These are phyloP conservation scores for Yamagishiella unicocca DNA, from an alignment of 139 green algal species.

Conservation along the genomic window DNA sequence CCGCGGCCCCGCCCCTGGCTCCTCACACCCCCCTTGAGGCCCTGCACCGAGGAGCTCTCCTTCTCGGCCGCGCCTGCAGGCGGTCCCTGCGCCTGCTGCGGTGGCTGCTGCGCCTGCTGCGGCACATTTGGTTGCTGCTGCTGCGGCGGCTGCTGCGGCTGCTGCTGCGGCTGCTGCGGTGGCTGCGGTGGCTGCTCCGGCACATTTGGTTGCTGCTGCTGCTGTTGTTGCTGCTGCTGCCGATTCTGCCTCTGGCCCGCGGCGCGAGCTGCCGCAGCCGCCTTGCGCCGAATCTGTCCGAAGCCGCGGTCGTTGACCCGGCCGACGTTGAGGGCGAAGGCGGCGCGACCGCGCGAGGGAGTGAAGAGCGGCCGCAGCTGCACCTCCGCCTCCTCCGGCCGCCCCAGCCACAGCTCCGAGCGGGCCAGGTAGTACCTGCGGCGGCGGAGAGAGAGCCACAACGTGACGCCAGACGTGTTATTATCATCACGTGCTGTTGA, in stretches of 20 bases:
- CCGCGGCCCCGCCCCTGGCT: not conserved
- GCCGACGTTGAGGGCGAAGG: not conserved
- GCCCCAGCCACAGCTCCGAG: conserved; percentile 14
- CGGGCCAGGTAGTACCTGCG: conserved; percentile 6
- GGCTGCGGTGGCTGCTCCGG: not conserved
- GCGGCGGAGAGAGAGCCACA: too few species aligned
- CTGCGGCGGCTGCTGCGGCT: not conserved
- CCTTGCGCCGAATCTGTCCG: not conserved
- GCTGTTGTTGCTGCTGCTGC: not conserved
- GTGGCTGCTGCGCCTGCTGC: not conserved
- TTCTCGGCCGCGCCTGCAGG: not conserved
- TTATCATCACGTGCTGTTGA: too few species aligned
- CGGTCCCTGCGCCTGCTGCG: not conserved
- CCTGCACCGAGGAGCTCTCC: too few species aligned
- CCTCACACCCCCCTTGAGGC: not conserved
- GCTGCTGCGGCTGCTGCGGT: not conserved
- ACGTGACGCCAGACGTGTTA: too few species aligned
- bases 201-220: not conserved
- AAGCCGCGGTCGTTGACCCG: conserved; percentile 1
- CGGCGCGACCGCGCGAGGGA: not conserved
- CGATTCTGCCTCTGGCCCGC: not conserved
- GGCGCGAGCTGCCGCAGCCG: not conserved
- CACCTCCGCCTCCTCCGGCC: not conserved
- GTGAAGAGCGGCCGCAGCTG: conserved; percentile 35
- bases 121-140: too few species aligned